These are phyloP conservation scores for Chamaecrista fasciculata DNA, from an alignment of 306 rosid species.

Conservation along the genomic window DNA sequence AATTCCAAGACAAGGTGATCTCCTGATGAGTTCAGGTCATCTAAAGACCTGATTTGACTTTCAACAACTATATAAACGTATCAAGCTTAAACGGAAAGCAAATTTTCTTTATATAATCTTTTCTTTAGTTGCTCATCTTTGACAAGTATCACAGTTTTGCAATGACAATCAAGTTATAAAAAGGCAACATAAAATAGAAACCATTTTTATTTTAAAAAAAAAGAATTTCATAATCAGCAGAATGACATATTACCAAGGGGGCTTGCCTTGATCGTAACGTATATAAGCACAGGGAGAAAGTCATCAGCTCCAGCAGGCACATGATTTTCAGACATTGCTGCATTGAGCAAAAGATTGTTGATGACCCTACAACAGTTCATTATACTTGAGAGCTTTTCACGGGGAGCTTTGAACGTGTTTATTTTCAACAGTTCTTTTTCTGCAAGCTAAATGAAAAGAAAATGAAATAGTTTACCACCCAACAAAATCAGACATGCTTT, in stretches of 20 bases:
- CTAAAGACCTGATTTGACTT: not conserved
- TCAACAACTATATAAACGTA: not conserved
- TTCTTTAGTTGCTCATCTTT: not conserved
- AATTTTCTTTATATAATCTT: not conserved
- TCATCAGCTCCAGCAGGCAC: constrained; percentile 75
- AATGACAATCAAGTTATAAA: not conserved
- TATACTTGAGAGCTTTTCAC: constrained; percentile 62
- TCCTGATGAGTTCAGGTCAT: not conserved
- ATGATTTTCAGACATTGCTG: constrained; percentile 56
- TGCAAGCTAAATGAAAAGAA: constrained; percentile 52
- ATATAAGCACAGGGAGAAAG: constrained; percentile 77
- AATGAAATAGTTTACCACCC: constrained; percentile 3
- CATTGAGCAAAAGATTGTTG: constrained; percentile 67
- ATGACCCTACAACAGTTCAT: constrained; percentile 73
- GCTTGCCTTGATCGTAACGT: constrained; percentile 84
- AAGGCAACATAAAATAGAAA: not conserved
- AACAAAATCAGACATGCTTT: not conserved
- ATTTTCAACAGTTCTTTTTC: constrained; percentile 68
- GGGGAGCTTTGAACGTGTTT: constrained; percentile 69
- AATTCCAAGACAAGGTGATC: not conserved
- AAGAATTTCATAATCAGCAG: constrained; percentile 22
- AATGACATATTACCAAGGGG: constrained; percentile 61
- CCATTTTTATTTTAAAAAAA: not conserved
- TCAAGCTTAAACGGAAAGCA: not conserved
- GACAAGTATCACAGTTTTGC: not conserved